Evolutionary conservation across 345 rosid species (phyloP), one percentile per base, ranked within the genome.

Genomic region (Cardiospermum halicacabum): DNA sequence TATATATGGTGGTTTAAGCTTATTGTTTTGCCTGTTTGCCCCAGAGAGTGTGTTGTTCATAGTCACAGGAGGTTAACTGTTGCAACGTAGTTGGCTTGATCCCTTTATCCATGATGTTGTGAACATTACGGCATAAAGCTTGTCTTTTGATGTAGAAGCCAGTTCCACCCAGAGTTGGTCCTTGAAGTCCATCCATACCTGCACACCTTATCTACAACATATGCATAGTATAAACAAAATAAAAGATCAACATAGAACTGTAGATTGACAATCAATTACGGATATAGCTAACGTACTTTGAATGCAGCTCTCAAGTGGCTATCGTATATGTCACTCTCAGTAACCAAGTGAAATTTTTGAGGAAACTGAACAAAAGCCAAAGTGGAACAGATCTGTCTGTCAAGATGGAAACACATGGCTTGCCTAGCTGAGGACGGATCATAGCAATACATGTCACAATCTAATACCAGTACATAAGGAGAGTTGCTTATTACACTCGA

Each of bases 391-490:
- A 75, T 30, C 36, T 57, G n/a, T 0, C 80, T 80, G 49, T 81
- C 84, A 49, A 77, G 67, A 58, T 66, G 74, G 72, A 76, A 75
- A 56, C 89, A 79, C 79, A 79, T 73, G 3, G 84, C 85, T 49
- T 79, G 84, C 48, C 61, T 63, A 3, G 82, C 79, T 11, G 89
- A 76, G 5, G 72, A 56, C 13, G 82, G 79, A 50, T 79, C 84
- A 18, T 75, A 79, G 65, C 84, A 79, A 66, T 47, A 72, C 85
- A 79, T 81, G 77, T 84, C 89, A 22, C 85, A 79, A 59, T 81
- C 85, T 16, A 84, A 56, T 25, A 68, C 76, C 55, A 84, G 49
- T 28, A 81, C 58, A 61, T 72, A 77, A 11, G 84, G 84, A 4
- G 84, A 69, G 60, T 81, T 79, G 78, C 81, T 79, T 2, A 79